Evolutionary conservation across 805 yeast species (phyloP).

Genomic region (Saccharomycopsis babjevae): DNA sequence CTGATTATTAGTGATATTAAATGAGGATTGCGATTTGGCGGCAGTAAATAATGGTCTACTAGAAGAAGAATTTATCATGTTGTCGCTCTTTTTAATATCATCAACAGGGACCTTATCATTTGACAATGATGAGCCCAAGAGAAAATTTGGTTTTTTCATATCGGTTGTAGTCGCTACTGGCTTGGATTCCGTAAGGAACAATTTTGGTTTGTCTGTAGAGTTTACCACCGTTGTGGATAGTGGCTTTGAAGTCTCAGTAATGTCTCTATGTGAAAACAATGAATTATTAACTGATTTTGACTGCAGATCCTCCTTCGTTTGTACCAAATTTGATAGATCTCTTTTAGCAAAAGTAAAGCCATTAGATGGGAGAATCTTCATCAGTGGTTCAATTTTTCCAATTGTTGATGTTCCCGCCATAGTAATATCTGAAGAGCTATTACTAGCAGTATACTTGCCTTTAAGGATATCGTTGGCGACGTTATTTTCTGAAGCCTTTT

Average conservation of each 20-base stretch:
- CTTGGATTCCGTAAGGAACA: background rate
- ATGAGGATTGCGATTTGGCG: background rate
- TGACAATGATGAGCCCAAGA: background rate
- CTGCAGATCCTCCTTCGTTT: background rate
- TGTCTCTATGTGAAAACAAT: background rate
- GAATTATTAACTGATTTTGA: background rate
- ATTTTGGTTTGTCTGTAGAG: background rate
- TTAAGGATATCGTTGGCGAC: background rate
- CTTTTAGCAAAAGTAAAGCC: conserved; percentile 8
- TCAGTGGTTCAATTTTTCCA: background rate
- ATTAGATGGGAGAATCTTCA: conserved; percentile 4
- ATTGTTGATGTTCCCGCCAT: background rate
- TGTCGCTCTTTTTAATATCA: no score
- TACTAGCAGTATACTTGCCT: background rate
- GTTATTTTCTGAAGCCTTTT: conserved; percentile 1
- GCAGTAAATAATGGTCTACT: background rate
- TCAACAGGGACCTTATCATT: background rate
- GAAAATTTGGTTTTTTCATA: background rate
- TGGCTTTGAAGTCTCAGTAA: background rate
- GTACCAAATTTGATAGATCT: background rate
- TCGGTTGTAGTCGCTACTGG: background rate
- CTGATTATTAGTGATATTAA: background rate
- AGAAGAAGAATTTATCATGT: background rate
- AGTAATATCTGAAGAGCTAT: background rate
- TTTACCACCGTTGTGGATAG: background rate